Base-by-base conservation (phyloP, 805 yeast genomes). In the Starmerella apicola region DNA sequence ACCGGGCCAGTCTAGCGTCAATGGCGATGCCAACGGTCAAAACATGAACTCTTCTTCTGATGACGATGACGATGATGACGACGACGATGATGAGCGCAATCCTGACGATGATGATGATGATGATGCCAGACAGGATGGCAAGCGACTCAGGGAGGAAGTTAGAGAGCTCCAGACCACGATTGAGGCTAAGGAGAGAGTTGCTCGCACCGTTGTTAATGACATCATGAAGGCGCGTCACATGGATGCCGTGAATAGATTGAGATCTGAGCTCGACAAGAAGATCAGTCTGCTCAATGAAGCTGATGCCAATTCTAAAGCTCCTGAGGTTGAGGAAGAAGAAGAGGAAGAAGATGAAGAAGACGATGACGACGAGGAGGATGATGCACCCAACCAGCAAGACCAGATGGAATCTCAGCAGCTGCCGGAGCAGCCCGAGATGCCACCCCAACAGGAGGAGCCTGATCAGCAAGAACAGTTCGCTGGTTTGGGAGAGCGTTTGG, bases 201-300 rank as follows among this genome's bases (percentile, higher is more conserved):
- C 83, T 36, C 73, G 69, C 17, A 85, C 86, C 15, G 67, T 76
- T 3, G 69, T 76, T 36, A 84, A 84, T 55, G 86, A 88, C 51
- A 78, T 88, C 62, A 70, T 91, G 74, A 76, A 78, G 54, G 81
- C 78, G 59, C 78, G 96, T 62, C 81, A 86, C 57, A 69, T 78
- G 51, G 91, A 81, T 48, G 85, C 80, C 37, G 81, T 83, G 37
- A 71, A 70, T 42, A 77, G 86, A 45, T 68, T 91, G 54, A 77
- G 76, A 58, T 76, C 78, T 39, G 95, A 88, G 51, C 68, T 84
- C 44, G 95, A 84, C 39, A 68, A 76, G 54, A 91, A 88, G 64
- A 72, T 71, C 60, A 67, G 77, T 44, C 84, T 79, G 52, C 64
- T 85, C 51, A 64, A 61, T 48, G 54, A 54, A 21, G 54, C 51